Conservation (phyloP, 2,329 filamentous ascomycete species). For the Venturia nashicola region DNA sequence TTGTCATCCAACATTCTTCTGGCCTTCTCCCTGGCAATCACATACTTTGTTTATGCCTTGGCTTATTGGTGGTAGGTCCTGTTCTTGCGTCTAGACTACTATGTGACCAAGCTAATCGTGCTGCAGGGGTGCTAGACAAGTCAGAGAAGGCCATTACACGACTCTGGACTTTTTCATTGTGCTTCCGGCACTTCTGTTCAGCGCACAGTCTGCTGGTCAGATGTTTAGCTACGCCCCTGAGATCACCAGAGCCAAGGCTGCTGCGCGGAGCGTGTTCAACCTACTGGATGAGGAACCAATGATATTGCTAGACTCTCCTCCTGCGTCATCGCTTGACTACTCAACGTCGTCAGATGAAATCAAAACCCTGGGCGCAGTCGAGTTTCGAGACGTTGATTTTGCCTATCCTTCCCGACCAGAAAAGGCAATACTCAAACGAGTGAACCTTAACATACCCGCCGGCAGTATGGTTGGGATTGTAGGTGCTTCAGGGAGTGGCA, state of each 20-base stretch:
- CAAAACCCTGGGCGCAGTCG: conserved; percentile 24
- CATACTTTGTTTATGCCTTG: conserved; percentile 36
- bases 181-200: conserved; percentile 53
- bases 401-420: conserved; percentile 29
- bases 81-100: background rate
- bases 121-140: conserved; percentile 47
- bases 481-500: conserved; percentile 29
- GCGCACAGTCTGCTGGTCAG: conserved; percentile 60
- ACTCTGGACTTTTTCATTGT: conserved; percentile 63
- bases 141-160: conserved; percentile 52
- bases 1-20: conserved; percentile 29
- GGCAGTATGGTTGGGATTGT: conserved; percentile 30
- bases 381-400: conserved; percentile 28
- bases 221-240: conserved; percentile 66
- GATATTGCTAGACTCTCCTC: background rate
- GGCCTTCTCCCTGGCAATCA: conserved; percentile 32
- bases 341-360: conserved; percentile 25
- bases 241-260: conserved; percentile 52
- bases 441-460: conserved; percentile 26
- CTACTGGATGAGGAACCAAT: background rate
- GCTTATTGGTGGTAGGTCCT: conserved; percentile 32
- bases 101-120: background rate
- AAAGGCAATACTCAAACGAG: conserved; percentile 23
- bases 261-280: conserved; percentile 26
- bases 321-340: conserved; percentile 21